Evolutionary conservation across 2,329 filamentous ascomycete genomes (phyloP).

Genomic region (Mycosphaerella arachidis): DNA sequence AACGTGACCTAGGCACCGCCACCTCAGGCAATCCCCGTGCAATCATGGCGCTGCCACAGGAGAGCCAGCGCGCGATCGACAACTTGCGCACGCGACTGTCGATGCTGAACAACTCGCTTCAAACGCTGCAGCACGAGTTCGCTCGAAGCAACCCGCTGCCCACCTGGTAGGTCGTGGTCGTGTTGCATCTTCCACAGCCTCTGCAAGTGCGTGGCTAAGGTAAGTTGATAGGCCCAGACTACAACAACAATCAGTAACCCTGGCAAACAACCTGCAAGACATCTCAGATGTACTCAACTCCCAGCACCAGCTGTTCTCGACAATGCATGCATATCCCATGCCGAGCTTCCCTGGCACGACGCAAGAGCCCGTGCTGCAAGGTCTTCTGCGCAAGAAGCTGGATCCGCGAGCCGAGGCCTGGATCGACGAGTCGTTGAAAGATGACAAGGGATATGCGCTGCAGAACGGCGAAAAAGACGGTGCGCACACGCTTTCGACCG

Average conservation of each 20-base stretch:
- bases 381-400: slow-evolving; percentile 76
- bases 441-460: slow-evolving; percentile 36
- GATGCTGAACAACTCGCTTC: slow-evolving; percentile 27
- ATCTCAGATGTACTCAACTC: slow-evolving; percentile 62
- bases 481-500: slow-evolving; percentile 34
- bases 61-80: slow-evolving; percentile 30
- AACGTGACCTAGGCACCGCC: background rate
- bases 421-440: slow-evolving; percentile 49
- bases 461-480: slow-evolving; percentile 42
- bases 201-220: slow-evolving; percentile 18
- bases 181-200: slow-evolving; percentile 3
- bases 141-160: slow-evolving; percentile 29
- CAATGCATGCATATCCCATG: slow-evolving; percentile 69
- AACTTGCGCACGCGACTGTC: slow-evolving; percentile 31
- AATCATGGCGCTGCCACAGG: slow-evolving; percentile 22
- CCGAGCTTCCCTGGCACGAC: slow-evolving; percentile 65
- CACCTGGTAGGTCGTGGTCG: slow-evolving; percentile 29
- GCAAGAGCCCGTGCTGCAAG: slow-evolving; percentile 57
- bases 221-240: slow-evolving; percentile 29
- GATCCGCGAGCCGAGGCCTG: slow-evolving; percentile 73
- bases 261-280: slow-evolving; percentile 59
- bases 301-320: slow-evolving; percentile 63
- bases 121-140: slow-evolving; percentile 25
- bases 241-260: slow-evolving; percentile 25
- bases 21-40: background rate